Evolutionary conservation across 208 protist species (phyloP), one percentile per base, ranked within the genome.

Genomic region (Acanthamoeba sp.): DNA sequence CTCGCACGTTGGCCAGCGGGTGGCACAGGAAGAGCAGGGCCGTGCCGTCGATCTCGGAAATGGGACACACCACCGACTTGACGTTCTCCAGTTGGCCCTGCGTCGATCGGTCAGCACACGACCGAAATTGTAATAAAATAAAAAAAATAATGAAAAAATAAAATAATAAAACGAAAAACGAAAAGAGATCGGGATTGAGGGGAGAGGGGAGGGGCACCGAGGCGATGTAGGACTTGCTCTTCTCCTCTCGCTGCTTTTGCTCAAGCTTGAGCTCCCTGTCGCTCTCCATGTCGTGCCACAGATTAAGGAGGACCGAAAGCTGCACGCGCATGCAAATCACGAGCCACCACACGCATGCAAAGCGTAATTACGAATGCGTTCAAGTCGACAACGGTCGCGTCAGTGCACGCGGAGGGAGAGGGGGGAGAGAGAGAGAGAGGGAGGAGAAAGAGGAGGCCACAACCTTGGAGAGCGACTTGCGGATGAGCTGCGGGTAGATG

Each of bases 31-130:
- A 94, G 24, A 94, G 45, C 48, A 94, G 42, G 10, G 69, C 90
- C n/a, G 90, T 94, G 16, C 90, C 90, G 34, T 94, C 90, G 38
- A 94, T 32, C 50, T 94, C 52, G 34, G 64, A 27, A 29, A 85
- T 42, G 27, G 90, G 71, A 42, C 45, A 94, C 45, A 62, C 29
- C 27, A 87, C 24, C 29, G 78, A 50, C 42, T 87, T 87, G 42
- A 87, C 48, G 45, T 50, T 59, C 78, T 87, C 78, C 14, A 87
- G 45, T 59, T 87, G 78, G 27, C 78, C 78, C 78, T 87, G n/a
- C 10, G 20, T n/a, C 16, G 71, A 73, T 27, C 9, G 14, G 52
- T 59, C 52, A 59, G 45, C 45, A 52, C 14, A 52, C 48, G 20
- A 22, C 9, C 57, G 48, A 55, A 6, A 73, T 38, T n/a, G 32